Percentiles rank a stretch among this genome's conserved stretches.
phyloP scores from a whole-genome alignment of 768 basidiomycete genomes.

The Leccinum variicolor region DNA sequence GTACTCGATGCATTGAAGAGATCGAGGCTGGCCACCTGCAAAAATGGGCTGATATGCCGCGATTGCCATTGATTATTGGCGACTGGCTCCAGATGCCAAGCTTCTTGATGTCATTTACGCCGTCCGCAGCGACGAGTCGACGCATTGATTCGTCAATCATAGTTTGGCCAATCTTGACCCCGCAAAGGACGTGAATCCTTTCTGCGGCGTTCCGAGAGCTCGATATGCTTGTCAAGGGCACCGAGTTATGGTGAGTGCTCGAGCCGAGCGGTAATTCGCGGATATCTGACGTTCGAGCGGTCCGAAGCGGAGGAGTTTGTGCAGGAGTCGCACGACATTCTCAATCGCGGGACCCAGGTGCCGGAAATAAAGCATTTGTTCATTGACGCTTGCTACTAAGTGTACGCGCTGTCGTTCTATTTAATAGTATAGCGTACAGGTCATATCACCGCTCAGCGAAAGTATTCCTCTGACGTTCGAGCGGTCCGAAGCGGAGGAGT shows the following conservation, averaged over 20 bases:
- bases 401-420: background rate
- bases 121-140: slow-evolving; percentile 89
- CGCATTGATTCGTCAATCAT: slow-evolving; percentile 95
- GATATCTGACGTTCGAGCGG: slow-evolving; percentile 50
- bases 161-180: slow-evolving; percentile 83
- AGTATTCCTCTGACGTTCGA: no score
- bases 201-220: slow-evolving; percentile 77
- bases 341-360: slow-evolving; percentile 31
- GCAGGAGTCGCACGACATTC: slow-evolving; percentile 53
- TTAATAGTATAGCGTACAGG: slow-evolving; percentile 8
- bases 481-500: no score
- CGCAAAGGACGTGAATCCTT: slow-evolving; percentile 81
- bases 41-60: slow-evolving; percentile 70
- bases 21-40: slow-evolving; percentile 79
- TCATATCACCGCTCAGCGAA: slow-evolving; percentile 21
- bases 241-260: slow-evolving; percentile 59
- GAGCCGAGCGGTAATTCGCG: slow-evolving; percentile 1
- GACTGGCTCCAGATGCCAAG: slow-evolving; percentile 66
- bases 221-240: slow-evolving; percentile 80
- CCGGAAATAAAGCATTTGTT: slow-evolving; percentile 28
- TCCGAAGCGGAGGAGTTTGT: slow-evolving; percentile 65
- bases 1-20: slow-evolving; percentile 80
- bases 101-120: slow-evolving; percentile 88
- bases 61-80: slow-evolving; percentile 97
- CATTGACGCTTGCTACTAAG: slow-evolving; percentile 1